Evolutionary conservation across 1,284 basidiomycete species (phyloP), one percentile per base, ranked within the genome.

Genomic region (Pascua sp.): DNA sequence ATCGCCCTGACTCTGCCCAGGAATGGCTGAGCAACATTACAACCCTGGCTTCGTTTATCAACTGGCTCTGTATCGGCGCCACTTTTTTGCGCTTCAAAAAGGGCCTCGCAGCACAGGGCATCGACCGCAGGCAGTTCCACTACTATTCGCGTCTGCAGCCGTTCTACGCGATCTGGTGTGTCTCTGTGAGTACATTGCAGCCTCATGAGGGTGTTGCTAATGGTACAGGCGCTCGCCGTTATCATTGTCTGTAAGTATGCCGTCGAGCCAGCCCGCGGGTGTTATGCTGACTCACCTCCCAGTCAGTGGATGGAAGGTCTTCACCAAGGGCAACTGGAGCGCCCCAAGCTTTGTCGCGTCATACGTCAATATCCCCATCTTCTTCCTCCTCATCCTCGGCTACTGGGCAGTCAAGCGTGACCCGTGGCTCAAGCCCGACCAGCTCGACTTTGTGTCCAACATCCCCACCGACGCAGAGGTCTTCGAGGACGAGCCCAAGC

Each of bases 371-470:
- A 32, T 67, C 13, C 60, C 64, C 16, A 41, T 67, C 38, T 61
- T 62, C 48, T 13, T 56, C 15, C 2, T 52, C 7, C 57, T 64
- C 36, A 32, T 58, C 15, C 36, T 45, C 8, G 60, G 57, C 2
- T 64, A 52, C 50, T 36, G 24, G n/a, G 8, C 63, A 43, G 40
- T 57, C 67, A 83, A 83, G 69, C 81, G 79, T 65, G 72, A 78
- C 32, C 77, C 81, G 11, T 72, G 79, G 15, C 76, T 85, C 41
- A 77, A 69, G 47, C 66, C 84, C 5, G 67, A 79, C n/a, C 83
- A 91, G 37, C 90, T 94, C 84, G 91, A 94, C 77, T 90, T 95
- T 57, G 78, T 89, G 53, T 85, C 83, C 43, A 85, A 89, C 73
- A 86, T 91, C 51, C 86, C 87, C 65, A 86, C 85, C 1, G 84